These are phyloP conservation scores for Gaertneriomyces semiglobifer DNA, from an alignment of 192 early-diverging fungal species.

Conservation along the genomic window DNA sequence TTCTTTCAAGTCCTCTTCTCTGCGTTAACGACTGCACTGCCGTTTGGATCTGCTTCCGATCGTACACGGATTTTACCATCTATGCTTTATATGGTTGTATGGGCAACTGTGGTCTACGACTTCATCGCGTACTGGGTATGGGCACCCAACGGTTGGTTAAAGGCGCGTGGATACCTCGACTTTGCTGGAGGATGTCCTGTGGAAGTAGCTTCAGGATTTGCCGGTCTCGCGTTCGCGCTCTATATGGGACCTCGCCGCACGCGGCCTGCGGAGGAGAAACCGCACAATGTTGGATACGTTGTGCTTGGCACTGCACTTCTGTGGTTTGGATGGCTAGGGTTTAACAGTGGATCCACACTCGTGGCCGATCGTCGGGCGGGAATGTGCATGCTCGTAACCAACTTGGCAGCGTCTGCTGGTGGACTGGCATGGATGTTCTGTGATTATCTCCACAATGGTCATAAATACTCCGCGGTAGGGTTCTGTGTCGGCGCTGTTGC, in stretches of 20 bases:
- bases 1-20: constrained; percentile 91
- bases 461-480: constrained; percentile 74
- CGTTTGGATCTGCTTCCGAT: constrained; percentile 85
- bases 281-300: constrained; percentile 80
- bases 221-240: constrained; percentile 76
- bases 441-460: constrained; percentile 64
- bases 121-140: constrained; percentile 87
- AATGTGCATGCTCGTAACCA: constrained; percentile 72
- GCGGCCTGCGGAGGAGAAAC: constrained; percentile 62
- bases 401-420: constrained; percentile 66
- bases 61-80: constrained; percentile 76
- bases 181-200: constrained; percentile 88
- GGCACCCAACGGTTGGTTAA: constrained; percentile 77
- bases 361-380: constrained; percentile 68
- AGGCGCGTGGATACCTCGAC: constrained; percentile 61
- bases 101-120: constrained; percentile 80
- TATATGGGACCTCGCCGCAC: constrained; percentile 75
- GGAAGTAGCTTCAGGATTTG: constrained; percentile 72
- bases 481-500: constrained; percentile 88
- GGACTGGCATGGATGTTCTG: constrained; percentile 69
- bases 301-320: constrained; percentile 76
- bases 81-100: constrained; percentile 80
- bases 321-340: constrained; percentile 90
- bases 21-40: constrained; percentile 81
- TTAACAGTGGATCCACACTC: constrained; percentile 80